These are phyloP conservation scores for Atkinsonella hypoxylon DNA, from an alignment of 2,329 filamentous ascomycete genomes.

Conservation along the genomic window DNA sequence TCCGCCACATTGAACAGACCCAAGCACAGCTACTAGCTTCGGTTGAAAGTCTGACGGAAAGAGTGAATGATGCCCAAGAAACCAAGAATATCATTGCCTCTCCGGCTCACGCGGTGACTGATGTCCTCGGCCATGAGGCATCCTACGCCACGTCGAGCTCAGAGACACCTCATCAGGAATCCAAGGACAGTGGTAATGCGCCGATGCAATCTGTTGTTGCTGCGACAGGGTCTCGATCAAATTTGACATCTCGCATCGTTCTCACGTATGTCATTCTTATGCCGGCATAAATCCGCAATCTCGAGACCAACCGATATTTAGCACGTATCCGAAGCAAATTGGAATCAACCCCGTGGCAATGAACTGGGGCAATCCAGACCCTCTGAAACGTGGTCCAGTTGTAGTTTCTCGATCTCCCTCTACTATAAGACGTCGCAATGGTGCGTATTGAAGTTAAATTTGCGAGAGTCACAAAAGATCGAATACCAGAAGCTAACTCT, in stretches of 20 bases:
- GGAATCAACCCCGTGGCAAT: conserved; percentile 86
- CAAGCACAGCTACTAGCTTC: conserved; percentile 29
- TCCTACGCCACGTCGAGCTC: not conserved
- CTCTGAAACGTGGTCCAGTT: conserved; percentile 68
- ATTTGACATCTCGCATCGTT: conserved; percentile 42
- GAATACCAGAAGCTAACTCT: not conserved
- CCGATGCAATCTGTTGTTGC: not conserved
- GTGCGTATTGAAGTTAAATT: conserved; percentile 30
- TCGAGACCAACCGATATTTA: conserved; percentile 14
- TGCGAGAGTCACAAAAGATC: not conserved
- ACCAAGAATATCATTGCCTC: conserved; percentile 5
- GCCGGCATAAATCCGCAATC: not conserved
- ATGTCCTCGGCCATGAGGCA: not conserved
- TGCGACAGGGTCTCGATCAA: conserved; percentile 26
- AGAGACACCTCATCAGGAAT: not conserved
- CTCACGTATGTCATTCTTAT: conserved; percentile 32
- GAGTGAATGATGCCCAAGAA: conserved; percentile 10
- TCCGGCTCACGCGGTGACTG: not conserved
- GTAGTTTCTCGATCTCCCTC: conserved; percentile 67
- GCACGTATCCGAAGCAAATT: conserved; percentile 85
- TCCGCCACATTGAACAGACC: conserved; percentile 30
- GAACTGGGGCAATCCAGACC: conserved; percentile 74
- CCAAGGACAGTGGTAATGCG: not conserved
- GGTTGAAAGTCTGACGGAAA: conserved; percentile 27
- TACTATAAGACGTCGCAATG: conserved; percentile 72